Evolutionary conservation across 139 green algal species (phyloP).

Genomic region (Chlamydomonas urium): DNA sequence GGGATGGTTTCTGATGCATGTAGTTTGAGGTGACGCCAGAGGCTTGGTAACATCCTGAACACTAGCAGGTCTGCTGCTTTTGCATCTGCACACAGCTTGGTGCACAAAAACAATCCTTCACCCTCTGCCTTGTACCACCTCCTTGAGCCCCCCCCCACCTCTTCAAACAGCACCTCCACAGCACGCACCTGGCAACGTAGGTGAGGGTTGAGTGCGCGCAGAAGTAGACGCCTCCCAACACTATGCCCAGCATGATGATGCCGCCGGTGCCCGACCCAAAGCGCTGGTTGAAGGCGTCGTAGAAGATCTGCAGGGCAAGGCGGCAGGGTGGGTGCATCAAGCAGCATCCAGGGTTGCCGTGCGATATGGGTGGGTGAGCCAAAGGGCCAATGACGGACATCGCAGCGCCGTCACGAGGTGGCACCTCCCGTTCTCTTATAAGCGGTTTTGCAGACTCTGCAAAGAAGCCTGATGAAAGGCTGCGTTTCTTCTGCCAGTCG

Average conservation of each 20-base stretch:
- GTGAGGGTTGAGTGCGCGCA: conserved; percentile 37
- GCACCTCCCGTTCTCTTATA: background rate
- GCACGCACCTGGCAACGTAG: conserved; percentile 26
- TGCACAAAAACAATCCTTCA: too few relatives aligned
- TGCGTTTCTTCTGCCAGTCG: background rate
- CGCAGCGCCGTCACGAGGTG: background rate
- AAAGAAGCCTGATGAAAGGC: background rate
- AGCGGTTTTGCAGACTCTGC: background rate
- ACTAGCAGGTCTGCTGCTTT: too few relatives aligned
- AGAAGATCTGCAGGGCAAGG: conserved; percentile 11
- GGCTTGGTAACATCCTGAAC: too few relatives aligned
- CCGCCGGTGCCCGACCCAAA: conserved; percentile 20
- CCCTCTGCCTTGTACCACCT: too few relatives aligned
- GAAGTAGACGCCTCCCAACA: conserved; percentile 39
- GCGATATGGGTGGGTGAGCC: too few relatives aligned
- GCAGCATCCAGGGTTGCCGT: too few relatives aligned
- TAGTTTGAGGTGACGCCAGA: too few relatives aligned
- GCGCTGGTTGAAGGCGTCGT: conserved; percentile 27
- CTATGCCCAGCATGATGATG: conserved; percentile 30
- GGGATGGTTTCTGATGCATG: too few relatives aligned
- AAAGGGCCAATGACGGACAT: background rate
- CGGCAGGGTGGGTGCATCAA: too few relatives aligned
- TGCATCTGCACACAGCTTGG: too few relatives aligned
- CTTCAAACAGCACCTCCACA: too few relatives aligned
- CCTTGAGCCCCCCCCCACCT: background rate